Conservation (phyloP, 2,329 filamentous ascomycete species). For the Colletotrichum tabaci region DNA sequence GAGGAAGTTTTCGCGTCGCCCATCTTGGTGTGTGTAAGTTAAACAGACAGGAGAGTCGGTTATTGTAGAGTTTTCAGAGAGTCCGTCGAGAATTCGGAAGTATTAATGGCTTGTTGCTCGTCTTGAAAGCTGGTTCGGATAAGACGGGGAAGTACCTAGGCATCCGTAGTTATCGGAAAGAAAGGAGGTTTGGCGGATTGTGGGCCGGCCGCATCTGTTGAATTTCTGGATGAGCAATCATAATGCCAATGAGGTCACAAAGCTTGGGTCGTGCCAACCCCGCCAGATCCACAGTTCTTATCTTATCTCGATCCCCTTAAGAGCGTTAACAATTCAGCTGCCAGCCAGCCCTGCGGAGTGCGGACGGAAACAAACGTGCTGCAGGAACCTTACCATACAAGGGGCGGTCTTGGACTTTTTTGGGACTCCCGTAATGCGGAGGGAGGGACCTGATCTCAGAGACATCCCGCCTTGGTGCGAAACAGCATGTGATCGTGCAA, state of each 20-base stretch:
- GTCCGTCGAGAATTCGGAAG: neutral
- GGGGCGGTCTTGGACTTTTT: constrained; percentile 17
- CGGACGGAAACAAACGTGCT: constrained; percentile 35
- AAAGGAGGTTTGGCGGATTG: constrained; percentile 17
- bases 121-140: neutral
- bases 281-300: constrained; percentile 36
- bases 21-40: constrained; percentile 11
- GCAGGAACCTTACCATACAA: constrained; percentile 39
- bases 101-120: neutral
- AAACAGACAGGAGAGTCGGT: neutral
- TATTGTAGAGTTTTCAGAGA: neutral
- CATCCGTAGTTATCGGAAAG: constrained; percentile 5
- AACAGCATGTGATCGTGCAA: constrained; percentile 39
- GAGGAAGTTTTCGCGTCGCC: constrained; percentile 20
- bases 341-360: constrained; percentile 36
- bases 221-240: constrained; percentile 38
- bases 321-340: constrained; percentile 22
- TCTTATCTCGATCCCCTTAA: constrained; percentile 12
- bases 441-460: constrained; percentile 29
- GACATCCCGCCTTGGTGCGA: constrained; percentile 16
- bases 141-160: neutral
- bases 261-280: constrained; percentile 31
- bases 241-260: constrained; percentile 26
- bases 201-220: constrained; percentile 21
- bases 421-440: constrained; percentile 19